These are phyloP conservation scores for Brassica balearica DNA, from an alignment of 441 rosid species.

Conservation along the genomic window DNA sequence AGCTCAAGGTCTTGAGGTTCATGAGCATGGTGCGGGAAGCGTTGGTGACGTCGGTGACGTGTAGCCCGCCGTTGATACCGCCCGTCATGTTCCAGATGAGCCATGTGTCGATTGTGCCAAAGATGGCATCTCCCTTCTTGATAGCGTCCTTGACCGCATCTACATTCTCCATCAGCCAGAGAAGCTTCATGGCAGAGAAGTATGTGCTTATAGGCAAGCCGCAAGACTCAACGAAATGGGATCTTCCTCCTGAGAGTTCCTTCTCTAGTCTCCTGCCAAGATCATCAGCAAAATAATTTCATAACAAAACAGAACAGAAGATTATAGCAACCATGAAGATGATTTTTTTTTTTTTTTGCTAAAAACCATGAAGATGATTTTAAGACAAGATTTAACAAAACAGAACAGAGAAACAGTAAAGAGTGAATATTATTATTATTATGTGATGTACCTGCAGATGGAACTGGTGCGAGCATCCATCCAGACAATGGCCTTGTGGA, in stretches of 20 bases:
- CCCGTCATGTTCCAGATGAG: conserved; percentile 96
- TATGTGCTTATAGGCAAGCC: conserved; percentile 94
- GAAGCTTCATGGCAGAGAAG: conserved; percentile 85
- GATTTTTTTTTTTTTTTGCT: no score
- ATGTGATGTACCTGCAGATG: conserved; percentile 62
- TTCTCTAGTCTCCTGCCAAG: conserved; percentile 77
- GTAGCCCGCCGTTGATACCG: conserved; percentile 67
- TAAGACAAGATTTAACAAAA: background rate
- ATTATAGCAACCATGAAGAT: background rate
- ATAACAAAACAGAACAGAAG: background rate
- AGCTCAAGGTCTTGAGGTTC: conserved; percentile 75
- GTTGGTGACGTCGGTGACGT: conserved; percentile 87
- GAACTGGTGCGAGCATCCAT: conserved; percentile 93
- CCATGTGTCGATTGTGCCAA: conserved; percentile 92
- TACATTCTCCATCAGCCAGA: conserved; percentile 91
- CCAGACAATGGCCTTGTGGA: conserved; percentile 90
- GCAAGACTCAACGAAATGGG: conserved; percentile 76
- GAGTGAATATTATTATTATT: background rate
- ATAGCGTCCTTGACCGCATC: conserved; percentile 64
- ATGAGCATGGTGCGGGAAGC: conserved; percentile 96
- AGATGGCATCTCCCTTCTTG: conserved; percentile 70
- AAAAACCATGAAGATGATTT: background rate
- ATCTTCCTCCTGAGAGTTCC: conserved; percentile 76
- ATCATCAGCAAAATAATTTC: background rate
- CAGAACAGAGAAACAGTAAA: background rate